A percentile compares a stretch with the other conserved stretches of the same genome.
phyloP scores from a whole-genome alignment of 345 rosid genomes.

The Dipteronia sinensis region DNA sequence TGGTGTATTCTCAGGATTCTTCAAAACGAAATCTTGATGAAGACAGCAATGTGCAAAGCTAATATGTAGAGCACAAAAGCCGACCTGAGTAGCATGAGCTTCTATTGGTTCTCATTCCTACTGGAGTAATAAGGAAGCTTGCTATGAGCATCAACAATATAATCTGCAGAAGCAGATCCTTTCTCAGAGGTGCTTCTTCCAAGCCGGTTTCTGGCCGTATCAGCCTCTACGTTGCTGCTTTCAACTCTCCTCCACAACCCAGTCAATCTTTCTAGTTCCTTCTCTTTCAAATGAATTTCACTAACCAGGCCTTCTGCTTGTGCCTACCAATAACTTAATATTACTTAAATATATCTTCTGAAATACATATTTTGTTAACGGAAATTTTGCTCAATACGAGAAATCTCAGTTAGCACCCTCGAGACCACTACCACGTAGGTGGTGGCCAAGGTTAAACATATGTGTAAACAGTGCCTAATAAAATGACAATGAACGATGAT shows the following conservation, averaged over 20 bases:
- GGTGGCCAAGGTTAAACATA: too few relatives aligned
- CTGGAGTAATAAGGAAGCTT: slow-evolving; percentile 60
- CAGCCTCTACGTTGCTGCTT: slow-evolving; percentile 53
- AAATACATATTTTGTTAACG: too few relatives aligned
- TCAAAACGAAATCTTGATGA: slow-evolving; percentile 90
- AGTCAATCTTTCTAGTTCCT: slow-evolving; percentile 75
- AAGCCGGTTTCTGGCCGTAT: slow-evolving; percentile 65
- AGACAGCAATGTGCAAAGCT: slow-evolving; percentile 72
- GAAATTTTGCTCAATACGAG: too few relatives aligned
- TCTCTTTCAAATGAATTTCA: slow-evolving; percentile 73
- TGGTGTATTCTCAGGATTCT: slow-evolving; percentile 25
- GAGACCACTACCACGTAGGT: too few relatives aligned
- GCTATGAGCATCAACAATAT: slow-evolving; percentile 40
- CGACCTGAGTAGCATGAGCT: slow-evolving; percentile 77
- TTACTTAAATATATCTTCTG: slow-evolving; percentile 2
- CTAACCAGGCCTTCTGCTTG: slow-evolving; percentile 86
- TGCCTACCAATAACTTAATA: slow-evolving; percentile 43
- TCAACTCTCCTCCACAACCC: slow-evolving; percentile 61
- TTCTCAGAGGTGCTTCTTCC: slow-evolving; percentile 62
- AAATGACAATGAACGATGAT: too few relatives aligned
- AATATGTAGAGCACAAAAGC: slow-evolving; percentile 86
- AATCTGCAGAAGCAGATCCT: slow-evolving; percentile 56
- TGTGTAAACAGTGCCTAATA: too few relatives aligned
- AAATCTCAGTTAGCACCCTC: too few relatives aligned
- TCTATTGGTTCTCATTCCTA: slow-evolving; percentile 60